Evolutionary conservation across 1,284 basidiomycete genomes (phyloP).

Genomic region (Cryptococcus sp.): DNA sequence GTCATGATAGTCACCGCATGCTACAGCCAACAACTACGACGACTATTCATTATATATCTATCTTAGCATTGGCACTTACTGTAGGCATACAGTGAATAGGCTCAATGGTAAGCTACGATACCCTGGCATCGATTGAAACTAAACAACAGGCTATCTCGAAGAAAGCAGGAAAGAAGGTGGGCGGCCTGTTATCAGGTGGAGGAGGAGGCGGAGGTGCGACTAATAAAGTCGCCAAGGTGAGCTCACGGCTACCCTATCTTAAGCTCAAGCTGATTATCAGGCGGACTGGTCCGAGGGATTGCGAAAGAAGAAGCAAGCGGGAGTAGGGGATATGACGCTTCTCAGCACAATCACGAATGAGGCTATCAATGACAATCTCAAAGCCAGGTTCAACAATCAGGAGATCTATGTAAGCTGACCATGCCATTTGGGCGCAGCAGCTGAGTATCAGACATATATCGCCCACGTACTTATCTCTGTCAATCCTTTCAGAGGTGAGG

Average conservation of each 20-base stretch:
- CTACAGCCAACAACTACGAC: neutral
- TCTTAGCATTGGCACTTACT: neutral
- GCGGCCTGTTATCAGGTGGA: conserved; percentile 59
- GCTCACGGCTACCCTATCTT: neutral
- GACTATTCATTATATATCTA: neutral
- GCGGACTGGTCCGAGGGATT: conserved; percentile 98
- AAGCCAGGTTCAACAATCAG: conserved; percentile 89
- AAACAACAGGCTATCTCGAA: conserved; percentile 72
- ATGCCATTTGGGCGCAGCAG: neutral
- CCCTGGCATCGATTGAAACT: neutral
- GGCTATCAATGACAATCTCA: conserved; percentile 94
- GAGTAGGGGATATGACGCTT: conserved; percentile 98
- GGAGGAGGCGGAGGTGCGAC: conserved; percentile 47
- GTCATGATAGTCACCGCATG: neutral
- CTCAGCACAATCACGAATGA: conserved; percentile 97
- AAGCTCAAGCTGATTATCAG: conserved; percentile 48
- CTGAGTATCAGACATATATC: conserved; percentile 73
- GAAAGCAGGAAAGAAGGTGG: conserved; percentile 83
- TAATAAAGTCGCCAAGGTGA: conserved; percentile 49
- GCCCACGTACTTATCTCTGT: conserved; percentile 96
- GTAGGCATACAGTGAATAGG: too few relatives aligned
- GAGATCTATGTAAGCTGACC: conserved; percentile 73
- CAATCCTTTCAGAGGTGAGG: conserved; percentile 88
- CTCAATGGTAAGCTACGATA: too few relatives aligned
- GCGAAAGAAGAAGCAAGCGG: conserved; percentile 97